Base-by-base conservation (phyloP, 306 rosid species). In the Pyrus pyrifolia region DNA sequence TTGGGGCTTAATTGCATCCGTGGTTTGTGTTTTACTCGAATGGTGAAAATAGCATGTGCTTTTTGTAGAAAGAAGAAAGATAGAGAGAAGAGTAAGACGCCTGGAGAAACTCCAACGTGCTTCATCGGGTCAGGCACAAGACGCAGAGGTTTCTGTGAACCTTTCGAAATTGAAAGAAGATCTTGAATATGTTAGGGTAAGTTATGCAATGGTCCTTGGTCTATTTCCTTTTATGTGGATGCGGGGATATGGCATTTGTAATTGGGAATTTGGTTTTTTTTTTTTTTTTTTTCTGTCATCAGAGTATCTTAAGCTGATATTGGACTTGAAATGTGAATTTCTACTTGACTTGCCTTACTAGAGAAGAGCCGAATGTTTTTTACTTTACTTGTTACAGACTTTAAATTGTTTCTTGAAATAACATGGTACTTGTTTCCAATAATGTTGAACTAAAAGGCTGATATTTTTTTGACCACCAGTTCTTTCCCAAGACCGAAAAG, bases 401-500 rank as follows among this genome's bases (percentile, higher is more conserved):
- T 31, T 35, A n/a, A 73, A 9, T 14, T 57, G 40, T 55, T 76
- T 76, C 11, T 46, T 31, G 57, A 31, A 42, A 45, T 74, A 38
- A 25, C 21, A 31, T 58, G 3, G 12, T 42, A 53, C 7, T 21
- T 58, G 51, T 25, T 27, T 8, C 8, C 27, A 11, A 57, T 78
- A 23, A 62, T 29, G 38, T 30, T 52, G 53, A 81, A 55, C 80
- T 86, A 73, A 82, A 81, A 38, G 38, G 42, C 84, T 72, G 31
- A 46, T 74, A 45, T 60, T 31, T 76, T 7, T 66, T 83, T 49
- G 2, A 75, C 74, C 31, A 83, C 91, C 90, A 95, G 99, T 92
- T 92, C 86, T 95, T 95, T 82, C 99, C 99, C 72, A 95, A 92
- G 92, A 92, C 87, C 67, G 97, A 95, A 86, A 95, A 90, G 79